Base-by-base conservation (phyloP, 1,284 basidiomycete genomes). In the Naganishia sp. region DNA sequence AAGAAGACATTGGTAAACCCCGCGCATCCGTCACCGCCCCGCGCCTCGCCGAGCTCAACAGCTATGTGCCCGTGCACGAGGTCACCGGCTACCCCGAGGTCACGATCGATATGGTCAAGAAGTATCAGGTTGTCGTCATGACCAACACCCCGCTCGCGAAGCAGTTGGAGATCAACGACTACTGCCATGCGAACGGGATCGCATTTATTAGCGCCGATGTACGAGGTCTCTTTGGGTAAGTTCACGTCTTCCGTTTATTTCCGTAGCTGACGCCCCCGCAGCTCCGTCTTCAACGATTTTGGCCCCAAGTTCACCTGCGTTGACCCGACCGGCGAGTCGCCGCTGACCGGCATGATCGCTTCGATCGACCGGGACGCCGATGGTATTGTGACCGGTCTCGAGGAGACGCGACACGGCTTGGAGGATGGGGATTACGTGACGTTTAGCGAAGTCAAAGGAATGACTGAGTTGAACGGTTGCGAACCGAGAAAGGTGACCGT, bases 371-470 rank as follows among this genome's bases (percentile, higher is more conserved):
- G 56, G 18, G 88, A 89, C 71, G 82, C 84, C 43, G 93, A 98
- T 63, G 94, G 90, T 23, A 81, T 99, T 18, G 96, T 99, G 6
- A 97, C 96, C 11, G 97, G 94, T 76, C 82, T 98, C 67, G 96
- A 99, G 74, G 96, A 99, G 82, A 92, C 95, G 6, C 86, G 96
- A 67, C 96, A 99, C 77, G 96, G 96, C 36, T 86, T 99, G 18
- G 92, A 98, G 80, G 96, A 99, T 78, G 96, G 96, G 28, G 93
- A 99, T 79, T 98, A 89, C 74, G 95, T 99, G 25, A 94, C 94
- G 4, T 99, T 99, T 82, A 85, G 87, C n/a, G 96, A 99, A 82
- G 86, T 99, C 52, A 90, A 96, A 80, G 96, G 96, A 36, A 96
- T 97, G 92, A 85, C 87, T 33, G 90, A 90, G 72, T 81, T 99